Evolutionary conservation across 441 rosid species (phyloP).

Genomic region (Theobroma grandiflorum): DNA sequence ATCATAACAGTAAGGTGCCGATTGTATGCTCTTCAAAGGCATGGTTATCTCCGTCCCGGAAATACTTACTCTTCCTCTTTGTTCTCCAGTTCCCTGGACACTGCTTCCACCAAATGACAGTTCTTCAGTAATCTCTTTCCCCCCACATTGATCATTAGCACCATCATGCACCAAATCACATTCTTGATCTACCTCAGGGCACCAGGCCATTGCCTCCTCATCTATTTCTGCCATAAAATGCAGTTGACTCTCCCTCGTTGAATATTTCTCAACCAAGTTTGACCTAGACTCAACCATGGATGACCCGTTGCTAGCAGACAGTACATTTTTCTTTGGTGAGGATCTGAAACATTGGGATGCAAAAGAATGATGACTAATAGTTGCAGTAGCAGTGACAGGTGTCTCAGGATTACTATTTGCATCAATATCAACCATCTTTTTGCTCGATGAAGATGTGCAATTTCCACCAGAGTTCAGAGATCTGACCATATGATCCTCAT

Average conservation of each 20-base stretch:
- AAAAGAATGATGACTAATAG: slow-evolving; percentile 32
- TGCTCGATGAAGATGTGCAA: slow-evolving; percentile 36
- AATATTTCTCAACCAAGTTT: slow-evolving; percentile 36
- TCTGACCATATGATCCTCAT: slow-evolving; percentile 33
- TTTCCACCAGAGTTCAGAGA: slow-evolving; percentile 40
- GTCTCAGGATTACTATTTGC: slow-evolving; percentile 34
- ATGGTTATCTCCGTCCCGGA: slow-evolving; percentile 42
- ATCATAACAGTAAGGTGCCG: slow-evolving; percentile 30
- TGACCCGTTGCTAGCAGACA: slow-evolving; percentile 39
- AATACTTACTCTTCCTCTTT: slow-evolving; percentile 35
- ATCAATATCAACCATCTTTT: slow-evolving; percentile 32
- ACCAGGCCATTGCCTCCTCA: slow-evolving; percentile 46
- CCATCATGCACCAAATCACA: slow-evolving; percentile 42
- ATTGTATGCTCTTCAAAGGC: slow-evolving; percentile 43
- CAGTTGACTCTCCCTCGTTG: slow-evolving; percentile 42
- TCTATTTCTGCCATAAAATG: slow-evolving; percentile 46
- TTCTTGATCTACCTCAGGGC: slow-evolving; percentile 52
- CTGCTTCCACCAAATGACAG: slow-evolving; percentile 38
- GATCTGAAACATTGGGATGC: slow-evolving; percentile 45
- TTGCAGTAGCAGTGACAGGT: slow-evolving; percentile 36
- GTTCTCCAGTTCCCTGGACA: slow-evolving; percentile 32
- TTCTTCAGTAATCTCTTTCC: slow-evolving; percentile 44
- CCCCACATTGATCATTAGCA: slow-evolving; percentile 43
- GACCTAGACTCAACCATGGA: slow-evolving; percentile 41
- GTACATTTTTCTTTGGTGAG: slow-evolving; percentile 45